Base-by-base conservation (phyloP, 106 monocot genomes). In the Dioscorea zingiberensis region DNA sequence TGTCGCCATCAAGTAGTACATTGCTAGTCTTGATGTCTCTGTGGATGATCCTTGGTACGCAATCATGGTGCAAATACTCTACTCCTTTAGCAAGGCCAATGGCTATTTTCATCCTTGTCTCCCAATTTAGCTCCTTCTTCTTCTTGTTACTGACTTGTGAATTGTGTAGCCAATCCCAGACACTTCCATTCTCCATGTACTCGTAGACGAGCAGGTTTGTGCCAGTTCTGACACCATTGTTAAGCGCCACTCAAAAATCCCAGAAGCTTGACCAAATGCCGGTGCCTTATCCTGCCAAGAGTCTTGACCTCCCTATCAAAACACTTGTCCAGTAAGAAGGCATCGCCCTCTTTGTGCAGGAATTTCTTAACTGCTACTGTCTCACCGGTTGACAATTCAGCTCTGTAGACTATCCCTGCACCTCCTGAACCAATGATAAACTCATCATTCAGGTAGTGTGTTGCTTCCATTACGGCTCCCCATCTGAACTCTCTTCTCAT, bases 21-120 rank as follows among this genome's bases (percentile, higher is more conserved):
- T 93, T 98, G 71, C 92, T 89, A 9, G 92, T 88, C 76, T 98
- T 98, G 60, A 98, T 93, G 49, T 98, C 97, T 11, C 92, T 68
- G 71, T 98, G 97, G 3, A 92, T 48, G 44, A 98, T 89, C 66
- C 63, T 81, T 7, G 88, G 92, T 29, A 80, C 79, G 45, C 88
- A 89, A 53, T 98, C 92, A 65, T 89, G 80, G 71, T 93, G 92
- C 51, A 98, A 77, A 59, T 98, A 98, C 78, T 98, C 92, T 2
- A 98, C 88, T 21, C 97, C 97, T 53, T 79, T 77, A 8, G 79
- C 86, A 19, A 92, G 73, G 53, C 97, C 97, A 13, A 78, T 32
- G 1, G 92, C 92, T 4, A 92, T 82, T 69, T 68, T 92, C 56
- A 92, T 47, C 78, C 97, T 53, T 25, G 58, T 65, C 21, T 84